These are phyloP conservation scores for Teratosphaeria epicoccoides DNA, from an alignment of 2,329 filamentous ascomycete genomes.

Conservation along the genomic window DNA sequence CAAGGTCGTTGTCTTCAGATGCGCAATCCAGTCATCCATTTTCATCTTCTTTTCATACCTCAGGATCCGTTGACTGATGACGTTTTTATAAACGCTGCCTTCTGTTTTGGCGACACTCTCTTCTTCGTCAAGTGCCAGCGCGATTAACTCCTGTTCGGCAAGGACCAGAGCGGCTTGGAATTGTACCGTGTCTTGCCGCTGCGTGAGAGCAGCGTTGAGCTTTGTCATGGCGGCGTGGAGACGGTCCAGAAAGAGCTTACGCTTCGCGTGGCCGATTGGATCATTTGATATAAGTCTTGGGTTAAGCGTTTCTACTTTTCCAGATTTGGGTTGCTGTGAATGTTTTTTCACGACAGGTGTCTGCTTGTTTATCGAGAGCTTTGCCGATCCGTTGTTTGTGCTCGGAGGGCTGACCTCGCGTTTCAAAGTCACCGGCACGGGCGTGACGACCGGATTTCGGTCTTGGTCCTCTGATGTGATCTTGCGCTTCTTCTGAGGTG, in stretches of 20 bases:
- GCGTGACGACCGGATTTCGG: background rate
- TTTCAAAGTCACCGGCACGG: background rate
- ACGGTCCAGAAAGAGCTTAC: constrained; percentile 40
- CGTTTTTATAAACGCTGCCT: constrained; percentile 63
- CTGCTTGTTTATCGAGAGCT: no score
- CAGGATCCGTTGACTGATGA: constrained; percentile 72
- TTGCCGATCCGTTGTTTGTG: background rate
- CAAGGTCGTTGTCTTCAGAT: constrained; percentile 15
- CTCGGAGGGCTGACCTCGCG: background rate
- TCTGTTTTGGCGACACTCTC: constrained; percentile 60
- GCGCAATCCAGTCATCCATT: constrained; percentile 54
- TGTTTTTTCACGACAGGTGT: background rate
- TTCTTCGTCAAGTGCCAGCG: constrained; percentile 64
- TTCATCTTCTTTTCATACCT: constrained; percentile 62
- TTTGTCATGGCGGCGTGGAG: constrained; percentile 56
- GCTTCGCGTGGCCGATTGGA: constrained; percentile 30
- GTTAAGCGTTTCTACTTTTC: constrained; percentile 40
- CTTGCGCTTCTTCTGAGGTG: background rate
- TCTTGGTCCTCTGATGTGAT: background rate
- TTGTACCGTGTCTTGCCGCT: constrained; percentile 5
- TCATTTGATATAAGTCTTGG: constrained; percentile 52
- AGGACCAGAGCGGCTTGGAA: constrained; percentile 46
- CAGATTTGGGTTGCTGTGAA: constrained; percentile 6
- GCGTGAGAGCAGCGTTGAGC: constrained; percentile 42
- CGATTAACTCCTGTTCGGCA: constrained; percentile 56